Evolutionary conservation across 2,329 filamentous ascomycete genomes (phyloP), one percentile per base, ranked within the genome.

Genomic region (Trichoderma sp.): DNA sequence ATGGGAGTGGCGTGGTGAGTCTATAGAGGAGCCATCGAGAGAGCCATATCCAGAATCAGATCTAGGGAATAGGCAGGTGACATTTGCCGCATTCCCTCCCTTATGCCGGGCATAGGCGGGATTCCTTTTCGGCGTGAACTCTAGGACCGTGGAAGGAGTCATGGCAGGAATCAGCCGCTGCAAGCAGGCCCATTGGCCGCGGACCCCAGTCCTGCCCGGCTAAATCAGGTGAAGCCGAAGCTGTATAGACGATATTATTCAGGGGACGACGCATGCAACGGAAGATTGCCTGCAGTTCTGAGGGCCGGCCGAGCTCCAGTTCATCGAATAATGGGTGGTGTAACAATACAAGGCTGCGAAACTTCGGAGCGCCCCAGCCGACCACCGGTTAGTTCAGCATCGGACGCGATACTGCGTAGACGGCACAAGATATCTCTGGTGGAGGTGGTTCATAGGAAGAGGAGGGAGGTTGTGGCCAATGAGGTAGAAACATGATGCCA

Each of bases 31-130:
- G 12, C 66, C 68, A 21, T 74, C 73, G 39, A 67, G 47, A 26
- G 75, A 74, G 41, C 67, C 66, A 56, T 77, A 77, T 17, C 71
- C 73, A 19, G 75, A 75, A 45, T 75, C 75, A 17, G 66, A 57
- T 3, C 71, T 70, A 52, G 70, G 74, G 24, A 50, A 54, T 19
- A 61, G 63, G 45, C 39, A 41, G 21, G 63, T 59, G 24, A 52
- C 52, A 50, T 63, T 57, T 52, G 52, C 21, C n/a, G 52, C 44
- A 48, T 17, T 55, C 45, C 34, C 52, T 15, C 19, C 52, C 30
- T 39, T 19, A 51, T 44, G 58, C 39, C 51, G 52, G 63, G 26
- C 52, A 45, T 52, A 61, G 52, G 24, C 44, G 17, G 64, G n/a
- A 24, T 66, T 48, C n/a, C 47, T 50, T 28, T 58, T 56, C 39